Conservation (phyloP, 768 basidiomycete genomes). For the Stropharia rugosoannulata region DNA sequence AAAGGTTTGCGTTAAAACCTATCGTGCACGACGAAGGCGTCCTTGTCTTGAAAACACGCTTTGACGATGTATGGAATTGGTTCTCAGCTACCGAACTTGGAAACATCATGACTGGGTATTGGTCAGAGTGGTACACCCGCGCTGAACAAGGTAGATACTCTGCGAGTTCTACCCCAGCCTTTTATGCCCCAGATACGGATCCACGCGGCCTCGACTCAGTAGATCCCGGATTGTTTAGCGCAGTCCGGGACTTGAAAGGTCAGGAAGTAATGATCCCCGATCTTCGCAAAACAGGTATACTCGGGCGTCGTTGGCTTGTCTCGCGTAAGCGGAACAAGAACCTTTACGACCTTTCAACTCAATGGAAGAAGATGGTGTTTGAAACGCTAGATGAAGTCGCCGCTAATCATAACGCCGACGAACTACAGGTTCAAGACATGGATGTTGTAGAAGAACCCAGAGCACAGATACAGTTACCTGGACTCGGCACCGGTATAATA, state of each 20-base stretch:
- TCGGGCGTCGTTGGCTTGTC: constrained; percentile 9
- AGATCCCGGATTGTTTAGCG: not conserved
- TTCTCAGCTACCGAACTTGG: no score
- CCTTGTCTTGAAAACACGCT: no score
- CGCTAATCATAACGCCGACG: not conserved
- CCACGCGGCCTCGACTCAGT: not conserved
- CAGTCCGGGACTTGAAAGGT: not conserved
- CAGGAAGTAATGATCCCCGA: not conserved
- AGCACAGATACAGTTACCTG: not conserved
- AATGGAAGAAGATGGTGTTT: constrained; percentile 11
- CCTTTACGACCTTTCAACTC: constrained; percentile 6
- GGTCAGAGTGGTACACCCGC: no score
- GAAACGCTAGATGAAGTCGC: constrained; percentile 6
- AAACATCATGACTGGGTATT: no score
- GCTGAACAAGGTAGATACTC: no score
- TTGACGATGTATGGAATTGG: no score
- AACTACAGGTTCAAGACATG: not conserved
- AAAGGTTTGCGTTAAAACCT: constrained; percentile 11
- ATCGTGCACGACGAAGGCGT: constrained; percentile 13
- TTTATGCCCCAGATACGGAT: no score
- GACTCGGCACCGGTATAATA: not conserved
- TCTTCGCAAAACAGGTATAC: not conserved
- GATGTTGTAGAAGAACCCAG: not conserved
- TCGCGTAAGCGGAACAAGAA: constrained; percentile 5
- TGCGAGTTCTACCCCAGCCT: no score